phyloP scores from a whole-genome alignment of 768 basidiomycete genomes.

The Lentinula edodes region DNA sequence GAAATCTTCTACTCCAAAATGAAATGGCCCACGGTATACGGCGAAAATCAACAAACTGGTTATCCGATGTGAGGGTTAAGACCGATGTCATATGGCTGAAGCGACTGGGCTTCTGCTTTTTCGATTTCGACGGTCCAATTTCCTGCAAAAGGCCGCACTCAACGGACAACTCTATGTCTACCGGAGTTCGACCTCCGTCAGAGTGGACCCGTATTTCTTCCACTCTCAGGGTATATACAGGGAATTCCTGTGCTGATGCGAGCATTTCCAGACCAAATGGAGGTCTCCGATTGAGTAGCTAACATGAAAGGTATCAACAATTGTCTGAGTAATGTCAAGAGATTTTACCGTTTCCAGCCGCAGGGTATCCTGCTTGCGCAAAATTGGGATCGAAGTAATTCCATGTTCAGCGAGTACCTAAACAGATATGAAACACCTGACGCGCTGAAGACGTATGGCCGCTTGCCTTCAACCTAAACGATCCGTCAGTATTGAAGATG shows the following conservation, averaged over 20 bases:
- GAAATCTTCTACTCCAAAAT: not conserved
- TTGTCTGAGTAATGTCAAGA: not conserved
- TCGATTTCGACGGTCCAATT: conserved; percentile 24
- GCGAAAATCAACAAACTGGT: conserved; percentile 72
- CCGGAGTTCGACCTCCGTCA: conserved; percentile 42
- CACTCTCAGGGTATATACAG: conserved; percentile 53
- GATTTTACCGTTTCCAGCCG: conserved; percentile 57
- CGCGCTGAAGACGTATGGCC: conserved; percentile 3
- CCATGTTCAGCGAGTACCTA: conserved; percentile 75
- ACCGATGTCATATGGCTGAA: conserved; percentile 60
- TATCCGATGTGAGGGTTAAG: conserved; percentile 72
- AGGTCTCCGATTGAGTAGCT: conserved; percentile 71
- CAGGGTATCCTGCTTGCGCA: conserved; percentile 52
- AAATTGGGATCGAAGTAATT: conserved; percentile 52
- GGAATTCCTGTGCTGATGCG: conserved; percentile 54
- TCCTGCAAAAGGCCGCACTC: conserved; percentile 48
- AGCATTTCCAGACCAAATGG: conserved; percentile 74
- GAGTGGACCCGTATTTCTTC: conserved; percentile 39
- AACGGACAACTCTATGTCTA: conserved; percentile 52
- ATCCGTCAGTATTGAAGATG: not conserved
- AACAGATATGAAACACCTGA: conserved; percentile 11
- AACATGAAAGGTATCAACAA: conserved; percentile 5
- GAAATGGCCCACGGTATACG: conserved; percentile 55
- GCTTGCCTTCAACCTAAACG: conserved; percentile 25
- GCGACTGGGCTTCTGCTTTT: conserved; percentile 36